These are phyloP conservation scores for Emmonsiellopsis sp. DNA, from an alignment of 2,329 filamentous ascomycete genomes.

Conservation along the genomic window DNA sequence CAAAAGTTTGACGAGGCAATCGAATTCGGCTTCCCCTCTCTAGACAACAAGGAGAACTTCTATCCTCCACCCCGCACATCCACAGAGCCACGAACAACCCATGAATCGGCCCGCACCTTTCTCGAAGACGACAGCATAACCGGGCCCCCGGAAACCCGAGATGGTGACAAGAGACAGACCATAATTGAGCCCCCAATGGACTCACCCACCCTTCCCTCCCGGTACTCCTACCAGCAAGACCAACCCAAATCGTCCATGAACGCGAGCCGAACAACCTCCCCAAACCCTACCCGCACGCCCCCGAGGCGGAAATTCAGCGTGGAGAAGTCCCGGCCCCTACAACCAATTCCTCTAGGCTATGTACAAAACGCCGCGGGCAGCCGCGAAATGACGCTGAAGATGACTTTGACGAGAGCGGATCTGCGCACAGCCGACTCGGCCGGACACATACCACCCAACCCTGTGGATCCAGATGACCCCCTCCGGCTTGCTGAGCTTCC, in stretches of 20 bases:
- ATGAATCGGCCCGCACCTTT: conserved; percentile 43
- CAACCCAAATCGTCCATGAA: conserved; percentile 15
- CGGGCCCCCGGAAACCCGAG: neutral
- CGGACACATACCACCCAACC: conserved; percentile 63
- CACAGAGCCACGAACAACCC: conserved; percentile 24
- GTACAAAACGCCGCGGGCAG: conserved; percentile 48
- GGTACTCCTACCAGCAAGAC: conserved; percentile 12
- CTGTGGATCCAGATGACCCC: conserved; percentile 49
- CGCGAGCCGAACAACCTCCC: conserved; percentile 5
- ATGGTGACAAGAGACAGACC: neutral
- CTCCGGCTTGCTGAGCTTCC: conserved; percentile 47
- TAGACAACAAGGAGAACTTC: conserved; percentile 26
- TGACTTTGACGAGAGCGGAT: conserved; percentile 88
- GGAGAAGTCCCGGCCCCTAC: conserved; percentile 8
- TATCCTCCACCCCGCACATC: conserved; percentile 10
- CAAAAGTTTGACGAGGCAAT: conserved; percentile 95
- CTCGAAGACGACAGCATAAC: conserved; percentile 40
- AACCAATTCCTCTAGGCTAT: conserved; percentile 25
- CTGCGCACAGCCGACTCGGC: conserved; percentile 44
- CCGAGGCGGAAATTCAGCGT: conserved; percentile 6
- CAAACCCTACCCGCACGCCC: conserved; percentile 8
- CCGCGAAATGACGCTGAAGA: conserved; percentile 89
- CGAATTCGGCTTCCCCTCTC: conserved; percentile 75
- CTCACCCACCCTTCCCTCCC: neutral
- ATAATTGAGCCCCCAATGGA: neutral